phyloP scores from a whole-genome alignment of 2,329 filamentous ascomycete genomes.

The Cercospora sp. region DNA sequence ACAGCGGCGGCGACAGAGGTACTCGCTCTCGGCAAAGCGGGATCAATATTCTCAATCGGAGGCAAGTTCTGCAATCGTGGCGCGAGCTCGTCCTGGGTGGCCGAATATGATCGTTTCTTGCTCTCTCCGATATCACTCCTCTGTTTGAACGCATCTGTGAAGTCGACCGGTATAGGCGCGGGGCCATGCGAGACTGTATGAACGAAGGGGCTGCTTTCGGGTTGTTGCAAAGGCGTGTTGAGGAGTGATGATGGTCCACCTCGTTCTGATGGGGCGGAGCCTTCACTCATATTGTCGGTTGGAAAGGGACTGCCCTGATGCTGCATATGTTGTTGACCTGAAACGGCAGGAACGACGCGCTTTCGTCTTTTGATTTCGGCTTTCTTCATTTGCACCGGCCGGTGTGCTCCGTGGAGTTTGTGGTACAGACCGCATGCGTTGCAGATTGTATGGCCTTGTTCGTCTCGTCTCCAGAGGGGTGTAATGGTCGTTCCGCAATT shows the following conservation, averaged over 20 bases:
- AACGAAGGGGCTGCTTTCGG: constrained; percentile 16
- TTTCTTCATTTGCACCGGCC: constrained; percentile 98
- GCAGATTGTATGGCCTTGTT: constrained; percentile 93
- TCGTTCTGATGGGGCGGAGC: constrained; percentile 23
- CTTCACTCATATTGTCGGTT: constrained; percentile 33
- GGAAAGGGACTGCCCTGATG: constrained; percentile 34
- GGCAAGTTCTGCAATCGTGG: constrained; percentile 28
- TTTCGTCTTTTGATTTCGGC: constrained; percentile 94
- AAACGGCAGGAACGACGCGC: constrained; percentile 79
- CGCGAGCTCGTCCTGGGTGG: constrained; percentile 25
- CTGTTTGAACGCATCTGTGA: constrained; percentile 40
- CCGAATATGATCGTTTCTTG: constrained; percentile 69
- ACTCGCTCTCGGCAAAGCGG: constrained; percentile 40
- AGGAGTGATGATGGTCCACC: constrained; percentile 7
- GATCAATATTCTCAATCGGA: constrained; percentile 38
- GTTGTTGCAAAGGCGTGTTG: constrained; percentile 14
- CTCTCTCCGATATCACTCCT: constrained; percentile 21
- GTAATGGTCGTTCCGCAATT: constrained; percentile 97
- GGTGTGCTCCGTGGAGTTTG: constrained; percentile 90
- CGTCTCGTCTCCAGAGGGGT: constrained; percentile 91
- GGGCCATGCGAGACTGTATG: constrained; percentile 26
- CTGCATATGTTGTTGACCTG: constrained; percentile 37
- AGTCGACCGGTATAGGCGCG: constrained; percentile 41
- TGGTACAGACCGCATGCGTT: constrained; percentile 97
- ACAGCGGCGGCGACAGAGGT: constrained; percentile 1